Evolutionary conservation across 805 yeast genomes (phyloP).

Genomic region (Teunomyces pallodes): DNA sequence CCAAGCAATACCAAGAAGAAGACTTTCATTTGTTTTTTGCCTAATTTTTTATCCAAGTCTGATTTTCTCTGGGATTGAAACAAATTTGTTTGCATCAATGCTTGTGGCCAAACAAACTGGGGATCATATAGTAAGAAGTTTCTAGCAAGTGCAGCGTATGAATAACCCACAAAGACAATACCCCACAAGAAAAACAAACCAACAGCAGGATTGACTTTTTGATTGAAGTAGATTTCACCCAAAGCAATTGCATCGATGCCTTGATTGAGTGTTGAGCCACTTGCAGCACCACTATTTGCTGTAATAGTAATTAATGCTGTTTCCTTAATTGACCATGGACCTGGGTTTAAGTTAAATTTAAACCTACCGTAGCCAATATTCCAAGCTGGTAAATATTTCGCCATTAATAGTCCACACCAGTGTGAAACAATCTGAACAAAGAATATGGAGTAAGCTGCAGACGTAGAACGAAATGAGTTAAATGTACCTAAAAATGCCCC

Average conservation of each 20-base stretch:
- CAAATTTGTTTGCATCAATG: slow-evolving; percentile 22
- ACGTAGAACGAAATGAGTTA: slow-evolving; percentile 34
- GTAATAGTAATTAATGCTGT: slow-evolving; percentile 50
- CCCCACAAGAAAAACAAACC: slow-evolving; percentile 25
- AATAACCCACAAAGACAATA: slow-evolving; percentile 24
- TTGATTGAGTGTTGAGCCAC: slow-evolving; percentile 39
- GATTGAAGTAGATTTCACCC: slow-evolving; percentile 43
- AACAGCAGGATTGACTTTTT: slow-evolving; percentile 29
- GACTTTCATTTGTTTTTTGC: slow-evolving; percentile 15
- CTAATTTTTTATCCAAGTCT: slow-evolving; percentile 6
- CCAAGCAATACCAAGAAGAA: slow-evolving; percentile 16
- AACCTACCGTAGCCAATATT: slow-evolving; percentile 16
- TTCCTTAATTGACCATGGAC: slow-evolving; percentile 55
- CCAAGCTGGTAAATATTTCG: slow-evolving; percentile 37
- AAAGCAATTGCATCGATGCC: slow-evolving; percentile 47
- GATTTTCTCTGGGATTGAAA: slow-evolving; percentile 10
- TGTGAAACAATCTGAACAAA: slow-evolving; percentile 50
- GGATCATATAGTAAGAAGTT: slow-evolving; percentile 23
- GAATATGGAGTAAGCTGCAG: slow-evolving; percentile 49
- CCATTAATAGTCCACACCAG: slow-evolving; percentile 46
- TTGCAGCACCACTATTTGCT: slow-evolving; percentile 46
- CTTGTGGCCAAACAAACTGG: slow-evolving; percentile 24
- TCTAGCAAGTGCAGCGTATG: slow-evolving; percentile 25
- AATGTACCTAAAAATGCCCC: slow-evolving; percentile 41
- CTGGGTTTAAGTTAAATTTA: slow-evolving; percentile 44